Conservation (phyloP, 768 basidiomycete genomes). For the Stropharia rugosoannulata region DNA sequence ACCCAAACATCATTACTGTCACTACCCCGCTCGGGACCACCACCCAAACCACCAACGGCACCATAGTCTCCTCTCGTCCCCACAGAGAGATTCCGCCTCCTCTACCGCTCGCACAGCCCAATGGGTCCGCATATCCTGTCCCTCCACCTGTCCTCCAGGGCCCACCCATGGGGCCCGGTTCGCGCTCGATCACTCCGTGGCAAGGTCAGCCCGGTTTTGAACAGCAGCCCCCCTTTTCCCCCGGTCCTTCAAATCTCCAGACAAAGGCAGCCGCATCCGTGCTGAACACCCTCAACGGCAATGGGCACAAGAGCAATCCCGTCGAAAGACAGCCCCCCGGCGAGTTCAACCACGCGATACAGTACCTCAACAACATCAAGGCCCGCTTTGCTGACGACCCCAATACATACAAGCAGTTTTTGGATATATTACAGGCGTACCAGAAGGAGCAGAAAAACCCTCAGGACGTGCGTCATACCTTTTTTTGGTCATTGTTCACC, state of each 20-base stretch:
- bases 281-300: conserved; percentile 50
- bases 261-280: conserved; percentile 65
- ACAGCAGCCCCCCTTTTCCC: conserved; percentile 39
- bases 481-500: conserved; percentile 3
- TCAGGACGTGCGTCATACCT: conserved; percentile 57
- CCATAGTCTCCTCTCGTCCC: conserved; percentile 21
- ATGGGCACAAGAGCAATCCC: conserved; percentile 37
- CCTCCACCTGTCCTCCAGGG: conserved; percentile 32
- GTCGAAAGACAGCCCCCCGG: conserved; percentile 53
- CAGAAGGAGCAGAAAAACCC: conserved; percentile 78
- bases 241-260: conserved; percentile 44
- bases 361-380: conserved; percentile 99
- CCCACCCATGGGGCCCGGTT: conserved; percentile 35
- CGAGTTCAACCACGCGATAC: conserved; percentile 93
- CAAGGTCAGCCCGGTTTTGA: conserved; percentile 37
- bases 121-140: conserved; percentile 24
- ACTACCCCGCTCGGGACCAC: conserved; percentile 77
- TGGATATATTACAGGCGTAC: conserved; percentile 86
- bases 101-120: conserved; percentile 28
- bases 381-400: conserved; percentile 83
- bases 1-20: conserved; percentile 75
- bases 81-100: conserved; percentile 31
- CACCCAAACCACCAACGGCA: conserved; percentile 57
- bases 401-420: conserved; percentile 90
- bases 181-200: conserved; percentile 58